These are phyloP conservation scores for Trametes cingulata DNA, from an alignment of 768 basidiomycete genomes.

Conservation along the genomic window DNA sequence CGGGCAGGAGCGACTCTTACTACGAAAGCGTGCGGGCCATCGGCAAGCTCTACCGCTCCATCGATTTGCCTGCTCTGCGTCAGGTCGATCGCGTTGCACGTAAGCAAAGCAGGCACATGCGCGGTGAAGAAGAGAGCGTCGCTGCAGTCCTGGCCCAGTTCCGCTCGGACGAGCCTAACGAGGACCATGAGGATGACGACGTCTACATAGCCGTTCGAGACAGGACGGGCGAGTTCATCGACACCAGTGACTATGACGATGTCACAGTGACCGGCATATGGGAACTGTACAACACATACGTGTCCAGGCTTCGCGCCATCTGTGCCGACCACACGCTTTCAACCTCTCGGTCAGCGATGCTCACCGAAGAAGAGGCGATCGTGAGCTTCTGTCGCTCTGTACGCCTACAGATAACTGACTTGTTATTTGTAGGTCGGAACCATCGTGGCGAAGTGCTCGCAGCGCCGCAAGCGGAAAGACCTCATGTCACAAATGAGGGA, in stretches of 20 bases:
- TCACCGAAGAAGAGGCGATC: constrained; percentile 65
- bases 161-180: background rate
- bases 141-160: constrained; percentile 32
- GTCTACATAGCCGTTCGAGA: constrained; percentile 20
- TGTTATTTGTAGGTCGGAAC: constrained; percentile 46
- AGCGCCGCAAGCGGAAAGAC: constrained; percentile 54
- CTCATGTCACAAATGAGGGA: constrained; percentile 57
- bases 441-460: constrained; percentile 62
- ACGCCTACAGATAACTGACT: background rate
- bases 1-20: constrained; percentile 32
- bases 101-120: constrained; percentile 25
- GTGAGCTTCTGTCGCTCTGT: background rate
- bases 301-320: constrained; percentile 47
- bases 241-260: constrained; percentile 7
- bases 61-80: constrained; percentile 49
- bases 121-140: constrained; percentile 26
- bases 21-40: constrained; percentile 59
- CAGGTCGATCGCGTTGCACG: constrained; percentile 18
- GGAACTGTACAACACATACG: constrained; percentile 39
- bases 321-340: constrained; percentile 51
- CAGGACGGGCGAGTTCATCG: constrained; percentile 29
- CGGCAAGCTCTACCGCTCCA: constrained; percentile 60
- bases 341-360: constrained; percentile 38
- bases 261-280: constrained; percentile 11
- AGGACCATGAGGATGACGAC: constrained; percentile 14